Evolutionary conservation across 495 filamentous ascomycete genomes (phyloP), one percentile per base, ranked within the genome.

Genomic region (Hypoxylon perforatum): DNA sequence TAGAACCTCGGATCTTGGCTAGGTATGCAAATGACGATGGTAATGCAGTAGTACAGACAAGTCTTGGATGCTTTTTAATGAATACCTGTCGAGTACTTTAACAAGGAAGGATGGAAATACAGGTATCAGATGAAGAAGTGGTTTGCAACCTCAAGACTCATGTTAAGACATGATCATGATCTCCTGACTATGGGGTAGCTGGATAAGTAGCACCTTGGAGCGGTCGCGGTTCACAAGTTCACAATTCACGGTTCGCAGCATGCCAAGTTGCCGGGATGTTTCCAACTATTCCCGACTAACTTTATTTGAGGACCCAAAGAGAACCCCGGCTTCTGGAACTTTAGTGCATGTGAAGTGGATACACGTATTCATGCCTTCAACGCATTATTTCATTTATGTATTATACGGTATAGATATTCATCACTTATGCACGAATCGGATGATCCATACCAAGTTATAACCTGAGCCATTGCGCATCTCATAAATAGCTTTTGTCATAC

Each of bases 341-440:
- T 22, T 21, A 35, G 58, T 58, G 61, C 61, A 65, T 65, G 61
- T 65, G 61, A 64, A 64, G 45, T 25, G 39, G 22, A n/a, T n/a
- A n/a, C n/a, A n/a, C n/a, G n/a, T 21, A 41, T 17, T 18, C 12
- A 42, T 30, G 14, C 19, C 2, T 39, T 18, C 39, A 51, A 52
- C 36, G 36, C 35, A 61, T 61, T 36, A 25, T 19, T 39, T 19
- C 9, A n/a, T 6, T 42, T 15, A 42, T 42, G n/a, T 17, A 17
- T 17, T 15, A 15, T 17, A 2, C 7, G 14, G n/a, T 42, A 2
- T 15, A 3, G 5, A 8, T 42, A 42, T 6, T 6, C 2, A 15
- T 1, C 3, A 15, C 30, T n/a, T 17, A 17, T 42, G 39, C 14
- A 42, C n/a, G 8, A 15, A 42, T 17, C 1, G 17, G n/a, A 42